Conservation (phyloP, 495 filamentous ascomycete species). For the Neurospora sp. region DNA sequence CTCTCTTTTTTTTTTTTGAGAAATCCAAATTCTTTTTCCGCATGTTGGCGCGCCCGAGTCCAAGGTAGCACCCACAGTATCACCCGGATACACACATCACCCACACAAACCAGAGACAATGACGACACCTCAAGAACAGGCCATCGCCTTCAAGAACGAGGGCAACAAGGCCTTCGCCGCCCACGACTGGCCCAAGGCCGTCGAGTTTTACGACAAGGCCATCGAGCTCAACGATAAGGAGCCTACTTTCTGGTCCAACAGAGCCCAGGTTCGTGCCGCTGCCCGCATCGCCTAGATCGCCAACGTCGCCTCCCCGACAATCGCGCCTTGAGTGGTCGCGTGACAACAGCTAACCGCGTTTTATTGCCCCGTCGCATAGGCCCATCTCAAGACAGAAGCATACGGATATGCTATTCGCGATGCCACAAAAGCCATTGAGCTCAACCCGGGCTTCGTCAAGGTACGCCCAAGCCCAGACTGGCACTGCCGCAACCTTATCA, state of each 20-base stretch:
- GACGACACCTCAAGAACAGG: conserved; percentile 42
- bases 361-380: conserved; percentile 36
- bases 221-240: conserved; percentile 79
- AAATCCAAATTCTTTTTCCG: background rate
- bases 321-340: conserved; percentile 23
- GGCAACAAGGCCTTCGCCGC: conserved; percentile 86
- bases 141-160: conserved; percentile 76
- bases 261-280: conserved; percentile 65
- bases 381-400: conserved; percentile 89
- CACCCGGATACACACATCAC: background rate
- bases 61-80: conserved; percentile 7
- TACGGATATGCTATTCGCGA: conserved; percentile 89
- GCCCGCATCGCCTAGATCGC: background rate
- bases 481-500: background rate
- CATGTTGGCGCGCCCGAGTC: conserved; percentile 4
- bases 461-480: conserved; percentile 28
- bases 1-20: background rate
- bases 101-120: conserved; percentile 7
- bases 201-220: conserved; percentile 81
- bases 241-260: conserved; percentile 84
- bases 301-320: background rate
- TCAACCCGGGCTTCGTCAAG: conserved; percentile 82
- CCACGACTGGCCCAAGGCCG: conserved; percentile 78
- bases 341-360: conserved; percentile 35
- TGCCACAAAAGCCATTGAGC: conserved; percentile 85